phyloP scores from a whole-genome alignment of 805 yeast genomes.

The Candida khao-thaluensis region DNA sequence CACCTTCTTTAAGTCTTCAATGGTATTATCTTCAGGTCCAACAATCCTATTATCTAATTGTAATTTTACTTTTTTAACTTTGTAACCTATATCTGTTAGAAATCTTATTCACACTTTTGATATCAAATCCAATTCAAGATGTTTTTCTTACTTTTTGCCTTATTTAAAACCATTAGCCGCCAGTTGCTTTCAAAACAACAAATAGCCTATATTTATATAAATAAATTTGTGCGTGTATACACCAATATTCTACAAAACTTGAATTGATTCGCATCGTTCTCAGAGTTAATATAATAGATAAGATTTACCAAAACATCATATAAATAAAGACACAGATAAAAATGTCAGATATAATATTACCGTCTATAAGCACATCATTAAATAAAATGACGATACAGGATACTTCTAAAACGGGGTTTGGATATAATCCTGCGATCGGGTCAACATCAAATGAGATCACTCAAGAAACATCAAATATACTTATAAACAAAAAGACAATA shows the following conservation, averaged over 20 bases:
- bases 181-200: too few species aligned
- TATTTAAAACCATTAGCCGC: conserved; percentile 6
- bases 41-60: conserved; percentile 10
- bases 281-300: too few species aligned
- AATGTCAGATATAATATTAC: conserved; percentile 28
- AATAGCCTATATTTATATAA: background rate
- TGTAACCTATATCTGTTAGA: conserved; percentile 2
- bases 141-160: conserved; percentile 3
- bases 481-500: conserved; percentile 32
- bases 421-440: conserved; percentile 45
- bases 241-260: too few species aligned
- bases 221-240: too few species aligned
- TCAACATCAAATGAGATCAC: conserved; percentile 40
- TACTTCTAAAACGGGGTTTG: conserved; percentile 33
- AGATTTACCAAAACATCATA: background rate
- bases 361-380: conserved; percentile 27
- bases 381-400: conserved; percentile 30
- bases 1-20: conserved; percentile 17
- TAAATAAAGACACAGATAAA: background rate
- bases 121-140: background rate
- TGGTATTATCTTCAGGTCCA: conserved; percentile 14
- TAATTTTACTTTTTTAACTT: conserved; percentile 11
- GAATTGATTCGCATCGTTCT: too few species aligned
- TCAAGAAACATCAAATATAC: conserved; percentile 35
- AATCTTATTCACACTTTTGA: too few species aligned